These are phyloP conservation scores for Glycyrrhiza uralensis DNA, from an alignment of 306 rosid genomes.

Conservation along the genomic window DNA sequence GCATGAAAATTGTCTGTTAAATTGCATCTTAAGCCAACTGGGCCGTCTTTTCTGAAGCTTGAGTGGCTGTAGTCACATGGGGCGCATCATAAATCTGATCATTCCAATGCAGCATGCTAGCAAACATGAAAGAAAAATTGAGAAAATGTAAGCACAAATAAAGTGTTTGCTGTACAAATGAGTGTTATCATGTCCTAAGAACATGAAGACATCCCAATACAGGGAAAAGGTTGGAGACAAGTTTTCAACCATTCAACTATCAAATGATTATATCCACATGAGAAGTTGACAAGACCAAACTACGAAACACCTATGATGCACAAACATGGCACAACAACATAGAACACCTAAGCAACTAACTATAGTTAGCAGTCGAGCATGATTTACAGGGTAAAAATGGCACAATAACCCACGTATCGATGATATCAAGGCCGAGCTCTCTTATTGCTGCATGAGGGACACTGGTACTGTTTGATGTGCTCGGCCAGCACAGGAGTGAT, in stretches of 20 bases:
- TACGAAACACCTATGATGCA: slow-evolving; percentile 20
- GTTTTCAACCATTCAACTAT: slow-evolving; percentile 31
- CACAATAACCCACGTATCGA: slow-evolving; percentile 23
- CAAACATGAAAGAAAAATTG: not conserved
- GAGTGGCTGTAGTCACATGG: not conserved
- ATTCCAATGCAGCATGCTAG: slow-evolving; percentile 2
- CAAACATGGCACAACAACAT: slow-evolving; percentile 32
- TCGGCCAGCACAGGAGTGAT: slow-evolving; percentile 38
- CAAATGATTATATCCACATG: slow-evolving; percentile 21
- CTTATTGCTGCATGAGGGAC: slow-evolving; percentile 45
- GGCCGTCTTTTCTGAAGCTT: not conserved
- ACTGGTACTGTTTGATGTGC: slow-evolving; percentile 45
- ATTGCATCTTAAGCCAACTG: not conserved
- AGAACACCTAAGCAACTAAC: slow-evolving; percentile 34
- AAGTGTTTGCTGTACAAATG: slow-evolving; percentile 11
- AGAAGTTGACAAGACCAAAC: slow-evolving; percentile 26
- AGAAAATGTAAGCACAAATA: not conserved
- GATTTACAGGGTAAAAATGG: slow-evolving; percentile 31
- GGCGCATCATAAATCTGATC: slow-evolving; percentile 22
- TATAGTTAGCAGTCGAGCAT: slow-evolving; percentile 44
- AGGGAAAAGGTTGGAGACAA: not conserved
- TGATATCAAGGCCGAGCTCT: slow-evolving; percentile 45
- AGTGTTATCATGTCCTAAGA: slow-evolving; percentile 6
- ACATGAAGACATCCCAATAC: slow-evolving; percentile 11
- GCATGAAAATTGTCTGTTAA: not conserved